phyloP scores from a whole-genome alignment of 2,329 filamentous ascomycete genomes.

The Zasmidium angulare region DNA sequence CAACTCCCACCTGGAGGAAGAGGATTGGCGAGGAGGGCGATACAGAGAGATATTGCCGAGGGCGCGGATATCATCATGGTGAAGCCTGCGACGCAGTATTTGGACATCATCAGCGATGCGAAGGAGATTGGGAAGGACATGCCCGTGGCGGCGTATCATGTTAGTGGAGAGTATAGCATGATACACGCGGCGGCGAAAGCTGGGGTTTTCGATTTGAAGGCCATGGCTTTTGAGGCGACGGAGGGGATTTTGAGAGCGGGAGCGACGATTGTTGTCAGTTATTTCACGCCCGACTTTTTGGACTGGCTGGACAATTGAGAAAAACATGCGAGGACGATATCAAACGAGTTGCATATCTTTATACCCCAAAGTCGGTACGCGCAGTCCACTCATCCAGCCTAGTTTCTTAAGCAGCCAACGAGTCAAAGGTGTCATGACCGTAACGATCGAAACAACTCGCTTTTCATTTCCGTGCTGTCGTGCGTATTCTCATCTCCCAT shows the following conservation, averaged over 20 bases:
- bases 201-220: conserved; percentile 90
- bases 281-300: conserved; percentile 81
- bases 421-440: too few species aligned
- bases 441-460: too few species aligned
- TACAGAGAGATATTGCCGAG: conserved; percentile 84
- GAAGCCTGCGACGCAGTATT: conserved; percentile 91
- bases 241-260: conserved; percentile 92
- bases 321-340: too few species aligned
- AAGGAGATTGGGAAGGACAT: conserved; percentile 91
- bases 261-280: conserved; percentile 88
- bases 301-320: conserved; percentile 55
- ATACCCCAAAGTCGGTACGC: neutral
- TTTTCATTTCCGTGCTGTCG: too few species aligned
- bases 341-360: too few species aligned
- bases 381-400: neutral
- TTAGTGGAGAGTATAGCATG: conserved; percentile 97
- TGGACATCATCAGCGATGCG: conserved; percentile 96
- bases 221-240: conserved; percentile 92
- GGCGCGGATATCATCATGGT: conserved; percentile 99
- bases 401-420: neutral
- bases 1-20: conserved; percentile 91
- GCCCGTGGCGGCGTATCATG: conserved; percentile 93
- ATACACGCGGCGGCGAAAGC: conserved; percentile 93
- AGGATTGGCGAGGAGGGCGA: conserved; percentile 86
- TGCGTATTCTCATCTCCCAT: too few species aligned